Conservation (phyloP, 331 rosid genomes). For the Rhamnella rubrinervis region DNA sequence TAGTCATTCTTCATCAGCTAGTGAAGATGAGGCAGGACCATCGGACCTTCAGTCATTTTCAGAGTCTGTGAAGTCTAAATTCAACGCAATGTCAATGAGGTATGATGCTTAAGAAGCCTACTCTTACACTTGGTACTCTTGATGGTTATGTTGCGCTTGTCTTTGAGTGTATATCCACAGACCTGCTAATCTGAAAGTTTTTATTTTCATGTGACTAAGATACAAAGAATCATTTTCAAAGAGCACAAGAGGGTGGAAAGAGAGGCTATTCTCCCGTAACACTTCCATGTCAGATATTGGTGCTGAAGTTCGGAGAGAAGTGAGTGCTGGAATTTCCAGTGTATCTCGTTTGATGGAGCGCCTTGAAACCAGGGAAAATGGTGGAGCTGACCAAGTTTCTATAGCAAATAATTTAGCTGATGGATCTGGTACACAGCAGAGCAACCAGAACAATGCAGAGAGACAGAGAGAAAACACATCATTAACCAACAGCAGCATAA, state of each 20-base stretch:
- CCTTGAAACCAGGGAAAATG: slow-evolving; percentile 48
- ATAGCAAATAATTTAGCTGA: slow-evolving; percentile 32
- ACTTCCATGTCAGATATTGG: slow-evolving; percentile 60
- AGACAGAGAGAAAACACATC: slow-evolving; percentile 37
- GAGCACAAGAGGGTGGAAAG: slow-evolving; percentile 83
- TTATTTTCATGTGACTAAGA: slow-evolving; percentile 34
- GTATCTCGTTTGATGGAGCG: slow-evolving; percentile 63
- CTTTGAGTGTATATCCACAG: background rate
- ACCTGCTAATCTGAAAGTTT: slow-evolving; percentile 19
- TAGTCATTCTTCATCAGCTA: slow-evolving; percentile 38
- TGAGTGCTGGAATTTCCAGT: slow-evolving; percentile 54
- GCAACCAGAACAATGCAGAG: slow-evolving; percentile 38
- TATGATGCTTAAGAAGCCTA: slow-evolving; percentile 24
- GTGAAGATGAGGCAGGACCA: slow-evolving; percentile 65
- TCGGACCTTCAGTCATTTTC: slow-evolving; percentile 81
- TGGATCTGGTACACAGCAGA: slow-evolving; percentile 34
- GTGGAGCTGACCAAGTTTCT: slow-evolving; percentile 29
- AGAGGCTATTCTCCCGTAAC: slow-evolving; percentile 67
- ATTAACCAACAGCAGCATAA: slow-evolving; percentile 27
- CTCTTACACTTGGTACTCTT: slow-evolving; percentile 4
- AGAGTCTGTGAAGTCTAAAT: slow-evolving; percentile 69
- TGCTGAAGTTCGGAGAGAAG: slow-evolving; percentile 61
- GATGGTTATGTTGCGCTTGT: background rate
- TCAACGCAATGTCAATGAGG: slow-evolving; percentile 67
- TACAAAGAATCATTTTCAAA: slow-evolving; percentile 88